Base-by-base conservation (phyloP, 2,329 filamentous ascomycete genomes). In the Didymella pinodella region DNA sequence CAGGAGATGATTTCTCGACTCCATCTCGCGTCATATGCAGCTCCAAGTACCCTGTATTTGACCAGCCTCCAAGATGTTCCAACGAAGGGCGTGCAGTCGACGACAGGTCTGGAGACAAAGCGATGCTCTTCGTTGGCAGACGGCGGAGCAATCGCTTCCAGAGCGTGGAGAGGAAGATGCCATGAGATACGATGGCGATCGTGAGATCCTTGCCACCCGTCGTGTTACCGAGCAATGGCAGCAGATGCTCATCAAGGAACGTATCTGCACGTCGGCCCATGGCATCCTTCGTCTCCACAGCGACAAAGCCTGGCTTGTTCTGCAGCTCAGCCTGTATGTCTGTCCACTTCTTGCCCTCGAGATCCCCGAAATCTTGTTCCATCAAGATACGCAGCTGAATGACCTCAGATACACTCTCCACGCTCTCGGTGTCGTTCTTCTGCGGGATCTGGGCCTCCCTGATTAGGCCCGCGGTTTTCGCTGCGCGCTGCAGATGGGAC, bases 161-260 rank as follows among this genome's bases (percentile, higher is more conserved):
- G 0, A 97, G 76, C 31, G 86, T 83, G 2, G 86, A 86, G 2
- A 97, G 83, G 40, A 96, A 87, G 61, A 96, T 88, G 16, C 93
- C 93, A 70, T 97, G 93, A 2, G 93, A 90, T 3, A 96, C 90
- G 14, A 96, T 78, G 1, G 87, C 88, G 12, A 92, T 79, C 2
- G 81, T 78, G 7, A 75, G 69, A 11, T 81, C 74, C 16, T 59
- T 28, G 6, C 57, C 49, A 7, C 64, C 48, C 2, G 64, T 59
- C 0, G 73, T 64, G 11, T 75, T 64, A 11, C 79, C 64, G 16
- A 89, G 58, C 4, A 90, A 60, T 10, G 88, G 88, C 5, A 85
- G 65, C 0, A 97, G 77, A 68, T 90, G 81, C 8, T 81, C 75
- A 55, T 88, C 81, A 22, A 97, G 76, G 65, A 97, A 97, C 0